Evolutionary conservation across 176 grass and related monocot species (phyloP), one percentile per base, ranked within the genome.

Genomic region (Phragmites australis): DNA sequence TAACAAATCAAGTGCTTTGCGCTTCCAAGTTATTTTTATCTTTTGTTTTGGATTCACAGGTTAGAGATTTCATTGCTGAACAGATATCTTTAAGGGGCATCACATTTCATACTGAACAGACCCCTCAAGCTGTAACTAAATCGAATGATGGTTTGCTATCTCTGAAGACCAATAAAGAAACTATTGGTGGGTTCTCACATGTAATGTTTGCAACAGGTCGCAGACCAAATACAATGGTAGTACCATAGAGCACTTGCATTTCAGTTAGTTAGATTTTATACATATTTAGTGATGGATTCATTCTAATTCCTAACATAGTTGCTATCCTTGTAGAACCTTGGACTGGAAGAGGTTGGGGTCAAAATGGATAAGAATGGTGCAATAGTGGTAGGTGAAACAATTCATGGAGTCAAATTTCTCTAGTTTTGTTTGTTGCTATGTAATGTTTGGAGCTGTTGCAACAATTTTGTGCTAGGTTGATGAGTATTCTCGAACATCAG

Each of bases 131-230:
- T 62, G 82, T 92, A 68, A 65, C 70, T 42, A 96, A 88, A 81
- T 82, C 82, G 81, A 53, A 87, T 44, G 75, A 96, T 42, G 80
- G 88, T 41, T 66, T 55, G 65, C 54, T 96, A 6, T 88, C 90
- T 77, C 55, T 96, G 52, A 88, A 84, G 85, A 90, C 90, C 27
- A 92, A 86, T 77, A 90, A 97, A 90, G 93, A 68, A 87, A 90
- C 75, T 78, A 56, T 90, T 62, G 54, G 81, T 84, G 93, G 90
- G 37, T 96, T 96, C 82, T 92, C 93, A 29, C 90, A 96, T 73
- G 74, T 96, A 79, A 92, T 96, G 90, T 92, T 96, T 90, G 93
- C 90, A 39, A 96, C 90, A 44, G 90, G 93, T 40, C 85, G 88
- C 42, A 92, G 43, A 67, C 88, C 90, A 92, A 90, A 90, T 52